These are phyloP conservation scores for Toxicodendron radicans DNA, from an alignment of 345 rosid species.

Conservation along the genomic window DNA sequence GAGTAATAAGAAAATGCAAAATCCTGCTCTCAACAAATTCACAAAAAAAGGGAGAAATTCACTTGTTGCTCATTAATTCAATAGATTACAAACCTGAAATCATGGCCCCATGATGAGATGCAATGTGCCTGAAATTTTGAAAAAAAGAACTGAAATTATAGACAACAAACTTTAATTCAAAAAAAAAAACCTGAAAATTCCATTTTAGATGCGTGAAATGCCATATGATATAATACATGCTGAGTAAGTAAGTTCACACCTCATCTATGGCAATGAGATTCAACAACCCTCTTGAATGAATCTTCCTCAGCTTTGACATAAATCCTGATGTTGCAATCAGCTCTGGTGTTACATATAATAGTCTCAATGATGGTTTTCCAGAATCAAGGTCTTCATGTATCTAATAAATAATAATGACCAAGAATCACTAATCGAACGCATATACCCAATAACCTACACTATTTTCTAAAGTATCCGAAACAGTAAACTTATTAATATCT, in stretches of 20 bases:
- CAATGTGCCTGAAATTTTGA: constrained; percentile 80
- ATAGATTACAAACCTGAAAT: constrained; percentile 74
- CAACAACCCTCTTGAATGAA: constrained; percentile 82
- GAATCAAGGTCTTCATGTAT: constrained; percentile 90
- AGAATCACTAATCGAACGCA: constrained; percentile 4
- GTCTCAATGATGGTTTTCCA: constrained; percentile 75
- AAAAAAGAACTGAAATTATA: constrained; percentile 19
- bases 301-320: constrained; percentile 72
- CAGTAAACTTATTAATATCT: not conserved
- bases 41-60: not conserved
- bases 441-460: not conserved
- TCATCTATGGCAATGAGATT: constrained; percentile 93
- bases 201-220: constrained; percentile 10
- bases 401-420: constrained; percentile 33
- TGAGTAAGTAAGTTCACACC: constrained; percentile 38
- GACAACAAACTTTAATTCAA: constrained; percentile 8
- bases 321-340: constrained; percentile 81
- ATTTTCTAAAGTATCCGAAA: not conserved
- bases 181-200: not conserved
- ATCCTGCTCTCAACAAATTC: not conserved
- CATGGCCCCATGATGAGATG: constrained; percentile 98
- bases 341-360: constrained; percentile 95
- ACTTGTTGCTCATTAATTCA: constrained; percentile 14
- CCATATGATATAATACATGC: constrained; percentile 7
- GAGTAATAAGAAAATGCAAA: constrained; percentile 1